Conservation (phyloP, 1,284 basidiomycete genomes). For the Microbotryomycetes sp. region DNA sequence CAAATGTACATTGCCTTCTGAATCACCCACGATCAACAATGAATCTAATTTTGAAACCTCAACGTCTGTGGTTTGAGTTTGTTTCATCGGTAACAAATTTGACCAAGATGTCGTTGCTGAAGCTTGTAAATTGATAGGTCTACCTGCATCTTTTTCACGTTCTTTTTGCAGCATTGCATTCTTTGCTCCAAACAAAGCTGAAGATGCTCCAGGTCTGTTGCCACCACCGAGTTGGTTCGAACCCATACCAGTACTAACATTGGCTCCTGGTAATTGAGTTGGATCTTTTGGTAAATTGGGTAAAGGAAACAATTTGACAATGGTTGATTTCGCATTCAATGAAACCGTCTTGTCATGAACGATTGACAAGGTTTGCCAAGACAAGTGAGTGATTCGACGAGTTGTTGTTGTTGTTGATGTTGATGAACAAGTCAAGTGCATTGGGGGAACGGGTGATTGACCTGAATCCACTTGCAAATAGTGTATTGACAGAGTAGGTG, state of each 20-base stretch:
- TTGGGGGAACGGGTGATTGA: not conserved
- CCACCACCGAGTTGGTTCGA: not conserved
- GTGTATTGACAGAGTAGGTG: not conserved
- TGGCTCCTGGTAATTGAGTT: not conserved
- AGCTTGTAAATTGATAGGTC: slow-evolving; percentile 8
- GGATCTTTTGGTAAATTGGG: slow-evolving; percentile 15
- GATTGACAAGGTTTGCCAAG: slow-evolving; percentile 17
- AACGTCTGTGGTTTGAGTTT: not conserved
- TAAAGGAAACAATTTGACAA: slow-evolving; percentile 11
- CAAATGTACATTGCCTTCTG: slow-evolving; percentile 8
- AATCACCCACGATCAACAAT: slow-evolving; percentile 11
- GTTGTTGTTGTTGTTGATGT: no score
- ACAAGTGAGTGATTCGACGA: slow-evolving; percentile 1
- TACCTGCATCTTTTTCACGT: slow-evolving; percentile 21
- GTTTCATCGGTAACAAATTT: slow-evolving; percentile 4
- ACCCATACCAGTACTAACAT: not conserved
- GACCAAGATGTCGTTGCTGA: slow-evolving; percentile 9
- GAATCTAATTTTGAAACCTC: not conserved
- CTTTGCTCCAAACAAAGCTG: slow-evolving; percentile 28
- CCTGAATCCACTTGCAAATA: slow-evolving; percentile 13
- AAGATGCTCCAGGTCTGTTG: slow-evolving; percentile 1
- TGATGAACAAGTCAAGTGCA: slow-evolving; percentile 1
- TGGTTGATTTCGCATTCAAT: slow-evolving; percentile 7
- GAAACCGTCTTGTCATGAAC: not conserved
- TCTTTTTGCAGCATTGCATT: slow-evolving; percentile 30